Evolutionary conservation across 352 stramenopile species (phyloP).

Genomic region (Phytophthora sp.): DNA sequence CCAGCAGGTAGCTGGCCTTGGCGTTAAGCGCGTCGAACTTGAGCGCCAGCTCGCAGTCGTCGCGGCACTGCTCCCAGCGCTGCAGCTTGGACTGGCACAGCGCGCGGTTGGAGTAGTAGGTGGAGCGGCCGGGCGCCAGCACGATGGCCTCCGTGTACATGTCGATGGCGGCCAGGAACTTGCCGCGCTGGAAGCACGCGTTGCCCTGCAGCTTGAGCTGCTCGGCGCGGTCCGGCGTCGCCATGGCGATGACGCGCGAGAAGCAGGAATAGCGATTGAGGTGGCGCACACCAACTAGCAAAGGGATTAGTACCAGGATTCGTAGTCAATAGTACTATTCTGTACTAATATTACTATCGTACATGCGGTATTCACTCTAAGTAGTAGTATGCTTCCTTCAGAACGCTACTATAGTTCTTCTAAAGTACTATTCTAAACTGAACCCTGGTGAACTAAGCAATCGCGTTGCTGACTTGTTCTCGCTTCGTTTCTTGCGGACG

Average conservation of each 20-base stretch:
- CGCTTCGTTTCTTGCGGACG: too few relatives aligned
- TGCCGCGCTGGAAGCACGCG: slow-evolving; percentile 81
- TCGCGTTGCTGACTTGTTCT: too few relatives aligned
- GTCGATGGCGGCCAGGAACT: slow-evolving; percentile 80
- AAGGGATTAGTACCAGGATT: too few relatives aligned
- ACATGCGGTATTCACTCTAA: too few relatives aligned
- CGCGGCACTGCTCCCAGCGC: slow-evolving; percentile 61
- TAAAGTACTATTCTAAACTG: too few relatives aligned
- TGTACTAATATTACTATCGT: too few relatives aligned
- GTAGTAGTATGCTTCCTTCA: too few relatives aligned
- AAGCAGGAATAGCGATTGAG: background rate
- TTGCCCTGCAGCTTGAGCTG: slow-evolving; percentile 84
- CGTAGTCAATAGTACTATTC: too few relatives aligned
- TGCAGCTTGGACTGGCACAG: slow-evolving; percentile 75
- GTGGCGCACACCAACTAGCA: too few relatives aligned
- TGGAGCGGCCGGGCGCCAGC: slow-evolving; percentile 59
- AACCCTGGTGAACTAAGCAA: too few relatives aligned
- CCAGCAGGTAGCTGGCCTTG: slow-evolving; percentile 81
- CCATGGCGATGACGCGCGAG: slow-evolving; percentile 11
- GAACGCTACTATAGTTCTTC: too few relatives aligned
- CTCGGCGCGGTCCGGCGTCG: slow-evolving; percentile 57
- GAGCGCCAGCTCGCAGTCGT: slow-evolving; percentile 69
- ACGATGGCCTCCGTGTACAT: slow-evolving; percentile 89
- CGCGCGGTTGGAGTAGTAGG: slow-evolving; percentile 85
- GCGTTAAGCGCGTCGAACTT: slow-evolving; percentile 66